Conservation (phyloP, 164 flowering plant species). For the Vitis rotundifolia region DNA sequence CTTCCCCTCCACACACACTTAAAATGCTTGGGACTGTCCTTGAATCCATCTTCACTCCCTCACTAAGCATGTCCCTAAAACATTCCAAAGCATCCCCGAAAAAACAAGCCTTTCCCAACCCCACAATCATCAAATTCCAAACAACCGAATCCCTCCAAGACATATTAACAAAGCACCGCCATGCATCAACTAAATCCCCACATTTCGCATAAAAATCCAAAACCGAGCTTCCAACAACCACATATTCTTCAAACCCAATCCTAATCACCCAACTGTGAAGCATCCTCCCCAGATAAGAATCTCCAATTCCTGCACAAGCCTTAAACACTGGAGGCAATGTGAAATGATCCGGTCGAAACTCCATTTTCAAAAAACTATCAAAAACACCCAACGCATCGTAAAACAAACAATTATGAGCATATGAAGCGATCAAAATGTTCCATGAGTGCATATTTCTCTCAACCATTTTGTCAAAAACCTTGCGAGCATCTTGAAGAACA, state of each 20-base stretch:
- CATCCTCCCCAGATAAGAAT: conserved; percentile 22
- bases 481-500: conserved; percentile 32
- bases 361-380: conserved; percentile 25
- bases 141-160: conserved; percentile 32
- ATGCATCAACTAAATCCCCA: conserved; percentile 36
- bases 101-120: conserved; percentile 42
- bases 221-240: conserved; percentile 39
- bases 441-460: conserved; percentile 54
- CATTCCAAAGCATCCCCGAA: conserved; percentile 36
- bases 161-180: conserved; percentile 34
- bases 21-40: conserved; percentile 48
- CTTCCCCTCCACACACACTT: conserved; percentile 49
- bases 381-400: conserved; percentile 31
- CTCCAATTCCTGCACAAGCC: conserved; percentile 36
- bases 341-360: conserved; percentile 48
- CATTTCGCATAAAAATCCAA: conserved; percentile 49
- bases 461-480: conserved; percentile 45
- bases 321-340: conserved; percentile 49
- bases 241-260: conserved; percentile 43
- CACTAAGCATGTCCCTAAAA: conserved; percentile 39
- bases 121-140: conserved; percentile 62
- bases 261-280: conserved; percentile 44
- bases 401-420: conserved; percentile 27
- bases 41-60: conserved; percentile 39
- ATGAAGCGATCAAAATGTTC: conserved; percentile 52